Base-by-base conservation (phyloP, 305 asterid species). In the Fraxinus dipetala region DNA sequence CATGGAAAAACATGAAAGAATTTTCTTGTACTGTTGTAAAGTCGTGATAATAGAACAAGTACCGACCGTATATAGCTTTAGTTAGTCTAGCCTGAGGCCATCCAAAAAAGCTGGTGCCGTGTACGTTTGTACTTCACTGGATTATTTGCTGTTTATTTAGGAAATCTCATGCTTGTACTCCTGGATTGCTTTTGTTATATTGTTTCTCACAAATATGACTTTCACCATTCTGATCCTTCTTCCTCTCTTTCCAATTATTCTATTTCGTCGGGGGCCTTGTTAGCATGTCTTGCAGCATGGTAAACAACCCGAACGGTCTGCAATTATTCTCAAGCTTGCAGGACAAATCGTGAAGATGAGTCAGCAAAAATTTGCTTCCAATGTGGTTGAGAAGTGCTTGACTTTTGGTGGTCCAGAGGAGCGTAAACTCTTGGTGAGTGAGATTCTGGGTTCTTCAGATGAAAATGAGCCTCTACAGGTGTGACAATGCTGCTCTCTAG, bases 331-430 rank as follows among this genome's bases (percentile, higher is more conserved):
- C 83, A 89, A 90, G 82, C 94, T 95, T 61, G 91, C 95, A 0
- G 98, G 97, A 65, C 95, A 95, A 77, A 89, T 93, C 28, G 96
- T 92, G 81, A 91, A 88, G 90, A 91, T 95, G 98, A 94, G 98
- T 61, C 97, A 89, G 83, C 97, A 94, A 84, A 94, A 94, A 67
- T 94, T 88, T 20, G 98, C 97, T 40, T 91, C 97, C 40, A 94
- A 93, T 75, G 96, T 93, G n/a, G 89, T 92, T 16, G 97, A 93
- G 88, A 93, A 92, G 84, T 93, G 97, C 86, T 87, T 95, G 89
- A 87, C 86, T 30, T 93, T 86, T 59, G 95, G 96, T 28, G 85
- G 89, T 67, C 92, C 89, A 32, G 94, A 91, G 75, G 93, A 93
- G 80, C 90, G 94, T 24, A 89, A 91, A 73, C 78, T 92, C 35